Evolutionary conservation across 2,329 filamentous ascomycete species (phyloP).

Genomic region (Cladosporium austrohemisphaericum): DNA sequence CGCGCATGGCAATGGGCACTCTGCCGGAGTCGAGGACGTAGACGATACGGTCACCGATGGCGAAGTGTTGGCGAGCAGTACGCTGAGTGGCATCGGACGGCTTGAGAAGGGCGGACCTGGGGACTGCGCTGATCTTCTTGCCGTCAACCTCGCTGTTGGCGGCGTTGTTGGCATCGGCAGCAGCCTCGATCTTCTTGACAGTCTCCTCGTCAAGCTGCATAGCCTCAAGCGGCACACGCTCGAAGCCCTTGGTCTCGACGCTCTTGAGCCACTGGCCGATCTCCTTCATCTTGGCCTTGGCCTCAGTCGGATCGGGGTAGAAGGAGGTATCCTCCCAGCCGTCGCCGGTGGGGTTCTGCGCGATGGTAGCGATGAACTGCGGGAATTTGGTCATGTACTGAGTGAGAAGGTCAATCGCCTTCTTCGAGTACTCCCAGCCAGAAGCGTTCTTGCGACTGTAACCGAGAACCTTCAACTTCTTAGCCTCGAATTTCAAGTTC

Average conservation of each 20-base stretch:
- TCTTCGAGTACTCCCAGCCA: conserved; percentile 93
- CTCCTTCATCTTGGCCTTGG: conserved; percentile 81
- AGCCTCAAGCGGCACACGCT: conserved; percentile 91
- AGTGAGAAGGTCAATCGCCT: conserved; percentile 74
- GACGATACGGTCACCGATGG: conserved; percentile 83
- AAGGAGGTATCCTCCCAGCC: conserved; percentile 82
- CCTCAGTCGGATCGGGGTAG: conserved; percentile 68
- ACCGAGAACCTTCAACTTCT: conserved; percentile 91
- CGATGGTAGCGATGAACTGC: conserved; percentile 87
- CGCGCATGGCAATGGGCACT: conserved; percentile 85
- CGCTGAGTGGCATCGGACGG: conserved; percentile 95
- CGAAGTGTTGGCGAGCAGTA: conserved; percentile 77
- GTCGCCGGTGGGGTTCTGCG: conserved; percentile 78
- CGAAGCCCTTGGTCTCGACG: conserved; percentile 85
- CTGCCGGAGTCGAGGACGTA: conserved; percentile 92
- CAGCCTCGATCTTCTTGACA: conserved; percentile 73
- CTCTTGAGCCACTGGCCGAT: conserved; percentile 91
- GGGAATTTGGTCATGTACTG: conserved; percentile 94
- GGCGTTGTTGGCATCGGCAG: conserved; percentile 62
- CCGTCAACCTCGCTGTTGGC: conserved; percentile 46
- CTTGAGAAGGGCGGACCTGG: conserved; percentile 81
- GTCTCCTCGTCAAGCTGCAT: conserved; percentile 92
- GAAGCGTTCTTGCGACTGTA: conserved; percentile 82
- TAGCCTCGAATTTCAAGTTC: conserved; percentile 94
- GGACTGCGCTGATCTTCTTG: conserved; percentile 74